Conservation (phyloP, 495 filamentous ascomycete genomes). For the Penicillium herquei region DNA sequence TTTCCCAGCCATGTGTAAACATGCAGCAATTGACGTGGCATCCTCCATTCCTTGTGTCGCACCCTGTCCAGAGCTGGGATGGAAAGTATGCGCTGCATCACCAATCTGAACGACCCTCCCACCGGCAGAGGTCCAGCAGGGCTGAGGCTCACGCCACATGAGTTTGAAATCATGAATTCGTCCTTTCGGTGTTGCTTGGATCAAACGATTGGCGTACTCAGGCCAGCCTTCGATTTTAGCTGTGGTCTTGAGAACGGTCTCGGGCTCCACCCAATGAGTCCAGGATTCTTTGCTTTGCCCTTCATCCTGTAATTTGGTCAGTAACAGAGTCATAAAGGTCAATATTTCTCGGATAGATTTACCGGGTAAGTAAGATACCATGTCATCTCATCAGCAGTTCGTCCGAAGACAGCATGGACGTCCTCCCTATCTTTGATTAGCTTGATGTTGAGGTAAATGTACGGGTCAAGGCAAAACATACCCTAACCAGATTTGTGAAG, state of each 20-base stretch:
- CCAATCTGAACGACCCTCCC: slow-evolving; percentile 61
- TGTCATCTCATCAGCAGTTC: slow-evolving; percentile 1
- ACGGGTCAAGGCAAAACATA: neutral
- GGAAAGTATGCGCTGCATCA: slow-evolving; percentile 69
- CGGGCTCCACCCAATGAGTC: neutral
- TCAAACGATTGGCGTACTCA: slow-evolving; percentile 1
- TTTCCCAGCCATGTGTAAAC: slow-evolving; percentile 52
- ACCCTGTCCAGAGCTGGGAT: slow-evolving; percentile 66
- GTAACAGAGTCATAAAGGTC: neutral
- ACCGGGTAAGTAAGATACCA: slow-evolving; percentile 5
- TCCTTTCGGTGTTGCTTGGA: neutral
- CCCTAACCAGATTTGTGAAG: slow-evolving; percentile 1
- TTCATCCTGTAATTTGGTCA: neutral
- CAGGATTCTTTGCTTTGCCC: neutral
- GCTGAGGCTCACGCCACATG: slow-evolving; percentile 7
- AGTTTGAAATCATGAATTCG: slow-evolving; percentile 1
- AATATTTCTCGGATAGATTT: neutral
- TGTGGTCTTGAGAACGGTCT: slow-evolving; percentile 1
- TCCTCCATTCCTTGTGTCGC: slow-evolving; percentile 72
- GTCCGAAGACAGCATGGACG: neutral
- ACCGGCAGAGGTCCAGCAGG: slow-evolving; percentile 42
- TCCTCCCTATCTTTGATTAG: neutral
- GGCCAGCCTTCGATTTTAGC: slow-evolving; percentile 3
- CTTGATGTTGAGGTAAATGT: neutral
- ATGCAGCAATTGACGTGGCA: slow-evolving; percentile 61